These are phyloP conservation scores for Colletotrichum sp. DNA, from an alignment of 2,329 filamentous ascomycete species.

Conservation along the genomic window DNA sequence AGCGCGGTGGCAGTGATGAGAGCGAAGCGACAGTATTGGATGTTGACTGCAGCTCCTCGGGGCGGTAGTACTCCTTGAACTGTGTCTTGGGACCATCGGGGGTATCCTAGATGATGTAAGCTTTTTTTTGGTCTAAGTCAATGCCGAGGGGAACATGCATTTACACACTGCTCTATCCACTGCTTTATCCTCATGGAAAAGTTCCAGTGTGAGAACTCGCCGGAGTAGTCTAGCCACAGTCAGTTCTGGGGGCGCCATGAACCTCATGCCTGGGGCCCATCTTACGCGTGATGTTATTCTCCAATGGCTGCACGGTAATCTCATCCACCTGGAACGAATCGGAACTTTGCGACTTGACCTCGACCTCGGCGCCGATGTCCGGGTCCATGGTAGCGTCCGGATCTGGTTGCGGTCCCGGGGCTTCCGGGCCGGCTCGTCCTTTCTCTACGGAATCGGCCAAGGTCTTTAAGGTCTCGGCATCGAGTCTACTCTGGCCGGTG, in stretches of 20 bases:
- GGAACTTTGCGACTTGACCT: slow-evolving; percentile 9
- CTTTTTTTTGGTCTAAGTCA: not conserved
- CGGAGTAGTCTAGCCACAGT: slow-evolving; percentile 48
- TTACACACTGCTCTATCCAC: slow-evolving; percentile 49
- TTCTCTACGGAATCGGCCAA: slow-evolving; percentile 48
- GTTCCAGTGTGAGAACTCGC: slow-evolving; percentile 59
- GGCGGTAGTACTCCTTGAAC: slow-evolving; percentile 48
- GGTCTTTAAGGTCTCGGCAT: slow-evolving; percentile 44
- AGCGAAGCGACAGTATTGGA: slow-evolving; percentile 42
- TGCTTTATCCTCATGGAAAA: slow-evolving; percentile 56
- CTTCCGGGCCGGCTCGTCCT: slow-evolving; percentile 19
- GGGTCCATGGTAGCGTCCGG: not conserved
- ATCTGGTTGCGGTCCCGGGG: not conserved
- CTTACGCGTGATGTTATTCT: slow-evolving; percentile 46
- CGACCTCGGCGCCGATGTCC: not conserved
- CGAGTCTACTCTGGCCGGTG: slow-evolving; percentile 47
- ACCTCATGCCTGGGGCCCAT: not conserved
- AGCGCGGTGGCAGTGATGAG: slow-evolving; percentile 48
- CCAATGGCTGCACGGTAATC: slow-evolving; percentile 45
- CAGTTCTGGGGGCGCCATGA: not conserved
- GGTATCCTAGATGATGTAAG: not conserved
- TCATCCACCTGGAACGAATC: slow-evolving; percentile 15
- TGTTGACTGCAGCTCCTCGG: slow-evolving; percentile 49
- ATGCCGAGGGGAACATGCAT: slow-evolving; percentile 24
- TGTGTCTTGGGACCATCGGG: slow-evolving; percentile 23